Evolutionary conservation across 116 monocot genomes (phyloP).

Genomic region (Iris pallida): DNA sequence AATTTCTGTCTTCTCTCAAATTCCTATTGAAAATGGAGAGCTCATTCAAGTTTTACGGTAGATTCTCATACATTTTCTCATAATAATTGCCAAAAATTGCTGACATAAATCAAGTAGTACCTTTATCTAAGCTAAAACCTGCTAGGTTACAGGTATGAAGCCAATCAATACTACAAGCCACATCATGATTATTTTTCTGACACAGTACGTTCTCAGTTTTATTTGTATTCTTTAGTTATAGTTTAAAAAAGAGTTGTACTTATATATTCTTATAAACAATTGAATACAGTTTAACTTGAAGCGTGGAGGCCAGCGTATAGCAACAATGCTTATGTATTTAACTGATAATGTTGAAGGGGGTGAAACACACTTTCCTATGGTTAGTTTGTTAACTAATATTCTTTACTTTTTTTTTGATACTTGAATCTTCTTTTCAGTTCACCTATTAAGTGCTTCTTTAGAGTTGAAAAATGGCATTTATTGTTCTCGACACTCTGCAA

Average conservation of each 20-base stretch:
- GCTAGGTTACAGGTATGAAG: conserved; percentile 52
- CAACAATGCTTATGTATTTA: conserved; percentile 92
- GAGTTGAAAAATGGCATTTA: neutral
- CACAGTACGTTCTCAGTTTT: conserved; percentile 37
- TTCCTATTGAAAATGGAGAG: conserved; percentile 89
- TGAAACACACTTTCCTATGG: conserved; percentile 87
- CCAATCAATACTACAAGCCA: conserved; percentile 64
- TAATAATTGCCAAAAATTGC: neutral
- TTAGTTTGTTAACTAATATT: conserved; percentile 22
- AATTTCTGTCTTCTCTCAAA: conserved; percentile 77
- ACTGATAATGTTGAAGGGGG: conserved; percentile 91
- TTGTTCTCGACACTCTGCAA: too few species aligned
- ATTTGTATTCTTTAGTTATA: neutral
- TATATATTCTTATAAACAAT: neutral
- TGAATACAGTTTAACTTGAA: conserved; percentile 70
- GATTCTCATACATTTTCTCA: neutral
- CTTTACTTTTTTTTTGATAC: neutral
- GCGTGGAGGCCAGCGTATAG: conserved; percentile 71
- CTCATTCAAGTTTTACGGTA: conserved; percentile 84
- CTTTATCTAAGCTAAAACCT: conserved; percentile 18
- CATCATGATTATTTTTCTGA: conserved; percentile 92
- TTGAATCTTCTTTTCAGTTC: neutral
- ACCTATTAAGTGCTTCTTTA: neutral
- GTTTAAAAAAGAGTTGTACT: neutral
- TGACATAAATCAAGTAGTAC: neutral